Evolutionary conservation across 176 grass and related monocot genomes (phyloP).

Genomic region (Panicum miliaceum): DNA sequence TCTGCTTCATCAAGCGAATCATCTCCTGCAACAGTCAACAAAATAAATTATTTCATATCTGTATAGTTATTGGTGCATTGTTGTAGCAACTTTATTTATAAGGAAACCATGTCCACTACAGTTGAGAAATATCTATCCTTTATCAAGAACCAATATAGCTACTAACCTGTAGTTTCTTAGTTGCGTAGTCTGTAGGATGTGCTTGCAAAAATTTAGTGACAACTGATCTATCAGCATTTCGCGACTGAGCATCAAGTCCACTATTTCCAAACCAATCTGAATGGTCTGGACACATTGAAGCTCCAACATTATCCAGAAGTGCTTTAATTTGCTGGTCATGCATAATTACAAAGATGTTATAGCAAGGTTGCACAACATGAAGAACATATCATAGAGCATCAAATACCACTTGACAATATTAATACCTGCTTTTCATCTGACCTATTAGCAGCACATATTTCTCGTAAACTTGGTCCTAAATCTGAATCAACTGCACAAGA

Average conservation of each 20-base stretch:
- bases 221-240: slow-evolving; percentile 72
- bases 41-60: slow-evolving; percentile 39
- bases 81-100: slow-evolving; percentile 14
- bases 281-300: slow-evolving; percentile 90
- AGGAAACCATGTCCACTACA: background rate
- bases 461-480: slow-evolving; percentile 82
- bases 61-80: background rate
- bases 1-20: slow-evolving; percentile 83
- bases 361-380: slow-evolving; percentile 15
- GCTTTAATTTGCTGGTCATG: slow-evolving; percentile 95
- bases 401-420: slow-evolving; percentile 33
- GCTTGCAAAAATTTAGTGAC: slow-evolving; percentile 85
- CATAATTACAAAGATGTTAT: slow-evolving; percentile 35
- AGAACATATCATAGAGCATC: slow-evolving; percentile 15
- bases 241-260: slow-evolving; percentile 61
- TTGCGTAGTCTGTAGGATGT: slow-evolving; percentile 88
- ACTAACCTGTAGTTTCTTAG: slow-evolving; percentile 87
- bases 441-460: slow-evolving; percentile 91
- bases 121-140: slow-evolving; percentile 37
- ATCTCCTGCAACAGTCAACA: slow-evolving; percentile 73
- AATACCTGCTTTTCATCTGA: slow-evolving; percentile 94
- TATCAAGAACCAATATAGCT: too few relatives aligned
- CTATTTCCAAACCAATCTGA: slow-evolving; percentile 85
- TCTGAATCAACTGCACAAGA: slow-evolving; percentile 57
- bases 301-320: slow-evolving; percentile 84